Evolutionary conservation across 2,329 filamentous ascomycete genomes (phyloP).

Genomic region (Cylindrodendrum hubeiense): DNA sequence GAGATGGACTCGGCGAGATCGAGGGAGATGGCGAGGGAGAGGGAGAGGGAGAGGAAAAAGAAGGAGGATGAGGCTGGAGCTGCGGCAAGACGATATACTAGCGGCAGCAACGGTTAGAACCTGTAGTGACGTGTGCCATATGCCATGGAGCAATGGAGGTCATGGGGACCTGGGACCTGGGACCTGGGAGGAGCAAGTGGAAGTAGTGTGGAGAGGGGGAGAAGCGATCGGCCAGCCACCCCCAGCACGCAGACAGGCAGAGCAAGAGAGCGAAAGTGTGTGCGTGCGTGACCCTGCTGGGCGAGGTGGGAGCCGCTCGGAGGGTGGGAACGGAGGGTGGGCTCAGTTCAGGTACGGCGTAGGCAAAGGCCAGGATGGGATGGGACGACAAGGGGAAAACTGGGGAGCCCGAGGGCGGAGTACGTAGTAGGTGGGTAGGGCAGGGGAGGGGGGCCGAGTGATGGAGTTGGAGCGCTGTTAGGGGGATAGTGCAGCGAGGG

Average conservation of each 20-base stretch:
- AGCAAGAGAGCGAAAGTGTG: background rate
- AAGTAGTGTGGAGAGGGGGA: slow-evolving; percentile 14
- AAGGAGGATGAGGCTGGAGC: slow-evolving; percentile 5
- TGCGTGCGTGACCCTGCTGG: no score
- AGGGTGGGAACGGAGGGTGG: no score
- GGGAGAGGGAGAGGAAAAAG: background rate
- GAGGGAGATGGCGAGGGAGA: slow-evolving; percentile 16
- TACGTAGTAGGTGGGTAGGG: no score
- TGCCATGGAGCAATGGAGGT: slow-evolving; percentile 3
- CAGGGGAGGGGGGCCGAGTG: no score
- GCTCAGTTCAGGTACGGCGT: no score
- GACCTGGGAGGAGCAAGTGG: slow-evolving; percentile 10
- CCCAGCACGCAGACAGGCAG: background rate
- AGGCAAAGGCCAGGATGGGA: no score
- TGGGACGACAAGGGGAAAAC: no score
- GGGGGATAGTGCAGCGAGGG: no score
- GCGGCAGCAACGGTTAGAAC: slow-evolving; percentile 31
- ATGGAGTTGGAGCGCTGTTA: background rate
- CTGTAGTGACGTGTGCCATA: slow-evolving; percentile 46
- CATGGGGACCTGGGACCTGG: slow-evolving; percentile 6
- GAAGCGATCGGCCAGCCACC: slow-evolving; percentile 21
- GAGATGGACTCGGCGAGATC: slow-evolving; percentile 8
- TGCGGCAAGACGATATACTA: slow-evolving; percentile 36
- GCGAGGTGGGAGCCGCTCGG: no score
- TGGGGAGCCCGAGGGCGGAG: no score